Evolutionary conservation across 2,329 filamentous ascomycete species (phyloP), one percentile per base, ranked within the genome.

Genomic region (Gyromitra esculenta): DNA sequence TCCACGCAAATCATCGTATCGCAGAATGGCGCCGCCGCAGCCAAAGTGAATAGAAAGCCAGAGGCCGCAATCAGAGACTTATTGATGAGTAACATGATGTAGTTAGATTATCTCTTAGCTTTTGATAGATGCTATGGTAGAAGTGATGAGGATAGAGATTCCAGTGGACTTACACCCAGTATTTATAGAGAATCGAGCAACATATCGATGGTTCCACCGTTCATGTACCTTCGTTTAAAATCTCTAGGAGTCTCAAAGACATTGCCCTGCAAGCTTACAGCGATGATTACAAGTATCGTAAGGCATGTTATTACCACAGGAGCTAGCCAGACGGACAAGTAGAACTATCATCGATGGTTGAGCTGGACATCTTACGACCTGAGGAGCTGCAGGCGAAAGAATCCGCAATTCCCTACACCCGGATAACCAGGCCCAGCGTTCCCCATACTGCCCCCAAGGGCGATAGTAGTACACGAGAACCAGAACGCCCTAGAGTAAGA

Each of bases 1-100:
- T 48, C 52, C 48, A 66, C 63, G 35, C 63, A 66, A 41, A 66
- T 66, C 15, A n/a, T 66, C 15, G 63, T 56, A 31, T 66, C 63
- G 48, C 63, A 66, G 11, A 48, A 56, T 56, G 63, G 63, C 56
- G 15, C 31, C 25, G 63, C 63, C 11, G 48, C 63, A 5, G 31
- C 63, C 15, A 56, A 43, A 25, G 63, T 35, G n/a, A 41, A 66
- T 7, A 66, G 31, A 25, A 66, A 48, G 15, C 48, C 50, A 45
- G 63, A 66, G 63, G 63, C 48, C 4, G 31, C 4, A 54, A 56
- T 18, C 13, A 66, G 7, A 41, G 35, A 54, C 8, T 56, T 66
- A 18, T 8, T 56, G 48, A 39, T 13, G 15, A 56, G 56, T 8
- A 41, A 48, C 63, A 66, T 66, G 18, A 25, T 66, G 35, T 25